Evolutionary conservation across 106 monocot genomes (phyloP), one percentile per base, ranked within the genome.

Genomic region (Dendrobium catenatum): DNA sequence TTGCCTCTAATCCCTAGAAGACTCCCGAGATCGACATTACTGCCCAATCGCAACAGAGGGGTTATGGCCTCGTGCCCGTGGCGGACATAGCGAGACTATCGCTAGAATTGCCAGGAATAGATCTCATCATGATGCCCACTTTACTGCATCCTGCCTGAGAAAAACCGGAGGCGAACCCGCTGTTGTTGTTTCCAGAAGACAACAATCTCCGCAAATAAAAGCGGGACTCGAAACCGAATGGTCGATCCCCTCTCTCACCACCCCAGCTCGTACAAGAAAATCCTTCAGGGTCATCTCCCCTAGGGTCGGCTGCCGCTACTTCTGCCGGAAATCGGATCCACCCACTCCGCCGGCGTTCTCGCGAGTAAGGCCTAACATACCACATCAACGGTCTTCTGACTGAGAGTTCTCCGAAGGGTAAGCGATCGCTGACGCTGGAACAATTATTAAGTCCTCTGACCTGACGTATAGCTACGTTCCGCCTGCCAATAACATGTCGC

Each of bases 221-320:
- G 24, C 70, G 5, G 80, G 72, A 49, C 15, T 41, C 2, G 79
- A 33, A 0, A 47, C 51, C 27, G 77, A 44, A 24, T 19, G 6
- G 20, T 47, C 18, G 4, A 41, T 15, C 72, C 80, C 77, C 43
- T 88, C 85, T 48, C 68, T 79, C 43, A 80, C 85, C 6, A 83
- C 89, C 13, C 90, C 87, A 5, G 91, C 94, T 33, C 91, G 84
- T 16, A 94, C 83, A 75, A 94, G 47, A 55, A 94, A 94, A 78
- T 94, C 94, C 81, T 94, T 91, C 2, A 94, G 86, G 9, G 94
- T 94, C 88, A 89, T 91, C 88, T 94, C 91, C 15, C 94, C 91
- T 5, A 94, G 77, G 5, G 88, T 87, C 61, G 81, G 88, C 80
- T 94, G 89, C 77, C 85, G 72, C 61, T 80, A 46, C 6, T 68